Evolutionary conservation across 139 green algal species (phyloP), one percentile per base, ranked within the genome.

Genomic region (Haematococcus sp.): DNA sequence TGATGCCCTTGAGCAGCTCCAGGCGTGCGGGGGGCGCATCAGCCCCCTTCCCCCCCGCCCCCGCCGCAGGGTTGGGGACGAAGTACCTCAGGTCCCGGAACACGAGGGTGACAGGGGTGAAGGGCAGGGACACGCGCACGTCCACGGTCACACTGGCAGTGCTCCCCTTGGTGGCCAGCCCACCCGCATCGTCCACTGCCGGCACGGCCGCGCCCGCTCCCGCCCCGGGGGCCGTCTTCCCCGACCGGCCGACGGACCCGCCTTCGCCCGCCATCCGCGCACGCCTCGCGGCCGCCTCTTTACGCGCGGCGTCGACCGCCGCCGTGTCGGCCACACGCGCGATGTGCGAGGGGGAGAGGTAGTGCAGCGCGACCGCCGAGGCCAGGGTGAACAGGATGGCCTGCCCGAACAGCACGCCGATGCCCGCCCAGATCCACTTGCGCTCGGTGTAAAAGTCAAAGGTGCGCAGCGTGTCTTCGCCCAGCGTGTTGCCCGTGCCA

Each of bases 11-110:
- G 28, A 84, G 73, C 52, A 84, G 68, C 73, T 84, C 78, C 67
- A 84, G 68, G n/a, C 58, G 58, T 3, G 25, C n/a, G 4, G 58
- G 58, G n/a, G 58, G 58, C 3, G 20, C 58, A n/a, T 65, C 65
- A 72, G 20, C 40, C 25, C 43, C 43, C 65, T 72, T 60, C 4
- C 58, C 58, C 15, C 25, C 58, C 19, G 25, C 11, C n/a, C 25
- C 25, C 28, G 23, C 40, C 30, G 51, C 22, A 25, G 88, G 88
- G 76, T 91, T 88, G 28, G 83, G 68, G 16, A 92, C 88, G 60
- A 85, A 91, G 75, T 92, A 92, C 46, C 74, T 79, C 19, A 93
- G 65, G 34, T 90, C 56, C 28, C 79, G 44, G 77, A 88, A 91
- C 15, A 91, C 81, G 20, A 94, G 76, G 4, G 88, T 86, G 65